A percentile compares a stretch with the other conserved stretches of the same genome.
These are phyloP conservation scores for Candida ipomoeae DNA, from an alignment of 805 yeast species.

Conservation along the genomic window DNA sequence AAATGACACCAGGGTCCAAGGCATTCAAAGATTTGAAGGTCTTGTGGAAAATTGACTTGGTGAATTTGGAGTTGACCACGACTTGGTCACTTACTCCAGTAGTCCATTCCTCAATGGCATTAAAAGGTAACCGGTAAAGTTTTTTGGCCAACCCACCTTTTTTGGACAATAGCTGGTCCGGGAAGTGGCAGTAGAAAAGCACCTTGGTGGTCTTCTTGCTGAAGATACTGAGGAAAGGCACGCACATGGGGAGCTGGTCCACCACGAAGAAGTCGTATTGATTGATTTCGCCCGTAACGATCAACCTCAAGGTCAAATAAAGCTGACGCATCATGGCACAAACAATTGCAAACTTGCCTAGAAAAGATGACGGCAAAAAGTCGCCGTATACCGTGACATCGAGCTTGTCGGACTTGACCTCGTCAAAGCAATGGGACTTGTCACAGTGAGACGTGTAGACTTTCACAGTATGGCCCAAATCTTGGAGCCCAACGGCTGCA, in stretches of 20 bases:
- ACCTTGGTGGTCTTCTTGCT: slow-evolving; percentile 43
- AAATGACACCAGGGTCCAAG: slow-evolving; percentile 53
- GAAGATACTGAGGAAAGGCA: slow-evolving; percentile 62
- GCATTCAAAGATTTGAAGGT: slow-evolving; percentile 49
- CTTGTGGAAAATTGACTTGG: slow-evolving; percentile 60
- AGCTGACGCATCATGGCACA: slow-evolving; percentile 84
- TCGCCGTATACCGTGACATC: slow-evolving; percentile 78
- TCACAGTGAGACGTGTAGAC: slow-evolving; percentile 92
- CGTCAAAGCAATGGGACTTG: slow-evolving; percentile 83
- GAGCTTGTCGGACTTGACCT: slow-evolving; percentile 57
- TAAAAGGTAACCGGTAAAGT: slow-evolving; percentile 78
- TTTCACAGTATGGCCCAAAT: slow-evolving; percentile 50
- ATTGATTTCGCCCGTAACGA: slow-evolving; percentile 45
- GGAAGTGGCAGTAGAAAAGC: slow-evolving; percentile 93
- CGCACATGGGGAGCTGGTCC: slow-evolving; percentile 83
- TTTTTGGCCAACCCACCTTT: slow-evolving; percentile 52
- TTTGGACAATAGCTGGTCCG: slow-evolving; percentile 75
- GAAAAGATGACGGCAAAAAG: slow-evolving; percentile 65
- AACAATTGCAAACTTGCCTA: slow-evolving; percentile 68
- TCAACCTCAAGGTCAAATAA: slow-evolving; percentile 47
- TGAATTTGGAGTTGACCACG: slow-evolving; percentile 86
- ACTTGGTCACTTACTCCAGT: slow-evolving; percentile 72
- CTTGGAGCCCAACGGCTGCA: slow-evolving; percentile 83
- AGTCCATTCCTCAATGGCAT: slow-evolving; percentile 75
- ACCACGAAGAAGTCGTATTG: slow-evolving; percentile 71